Base-by-base conservation (phyloP, 1,284 basidiomycete genomes). In the Rhodotorula glutinis region DNA sequence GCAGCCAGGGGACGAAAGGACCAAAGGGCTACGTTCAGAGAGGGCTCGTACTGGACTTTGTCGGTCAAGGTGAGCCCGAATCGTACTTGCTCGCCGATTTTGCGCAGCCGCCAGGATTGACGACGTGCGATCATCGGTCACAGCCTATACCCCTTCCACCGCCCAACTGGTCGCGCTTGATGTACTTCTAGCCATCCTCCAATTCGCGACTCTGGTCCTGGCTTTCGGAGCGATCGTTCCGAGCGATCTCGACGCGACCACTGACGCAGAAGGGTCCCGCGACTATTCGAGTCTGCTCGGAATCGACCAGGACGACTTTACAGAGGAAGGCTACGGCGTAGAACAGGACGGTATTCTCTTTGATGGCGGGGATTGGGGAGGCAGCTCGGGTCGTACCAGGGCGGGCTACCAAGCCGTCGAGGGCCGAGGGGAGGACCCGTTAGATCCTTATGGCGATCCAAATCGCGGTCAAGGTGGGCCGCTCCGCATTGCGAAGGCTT, bases 1-100 rank as follows among this genome's bases (percentile, higher is more conserved):
- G 71, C 3, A 63, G 60, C 14, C 25, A 25, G 23, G 71, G 71
- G 7, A 73, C 71, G 2, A 73, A 73, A 51, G 68, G 68, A 0
- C 19, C 16, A 8, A 52, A 8, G 29, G 63, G 63, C 3, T 68
- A 66, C 58, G 23, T 25, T 10, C 63, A 65, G 46, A 51, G 58
- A 0, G 71, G 71, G 0, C 0, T 68, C 1, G 8, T 73, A 7
- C 46, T 73, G 14, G 71, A 72, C 33, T 70, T 66, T 27, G 49
- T 73, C 40, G 71, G 71, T 0, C 68, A 68, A 25, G 46, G 70
- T 66, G 43, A 43, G 69, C 44, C 17, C n/a, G n/a, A n/a, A 16
- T 11, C 21, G 11, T 2, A 10, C 11, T 27, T 9, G 21, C 3
- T n/a, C 8, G 40, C 5, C 33, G 33, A 38, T 38, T 11, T 38